Conservation (phyloP, 164 flowering plant species). For the Piper betle region DNA sequence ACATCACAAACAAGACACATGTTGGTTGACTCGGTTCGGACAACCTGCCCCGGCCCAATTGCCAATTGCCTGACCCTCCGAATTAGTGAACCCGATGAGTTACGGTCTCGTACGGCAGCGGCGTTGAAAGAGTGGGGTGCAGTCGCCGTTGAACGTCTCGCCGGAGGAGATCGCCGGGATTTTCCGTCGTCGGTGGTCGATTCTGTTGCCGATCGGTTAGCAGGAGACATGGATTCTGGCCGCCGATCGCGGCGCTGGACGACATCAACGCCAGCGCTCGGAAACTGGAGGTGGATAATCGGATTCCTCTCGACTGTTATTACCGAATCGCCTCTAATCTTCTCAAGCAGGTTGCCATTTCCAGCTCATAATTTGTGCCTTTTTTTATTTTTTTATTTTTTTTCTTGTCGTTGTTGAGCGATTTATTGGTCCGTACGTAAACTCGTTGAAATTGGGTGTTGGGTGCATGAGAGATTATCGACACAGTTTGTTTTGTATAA, state of each 20-base stretch:
- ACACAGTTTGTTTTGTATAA: too few species aligned
- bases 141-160: too few species aligned
- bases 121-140: too few species aligned
- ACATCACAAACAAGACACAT: too few species aligned
- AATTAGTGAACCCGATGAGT: too few species aligned
- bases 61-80: too few species aligned
- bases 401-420: not conserved
- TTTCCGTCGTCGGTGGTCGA: not conserved
- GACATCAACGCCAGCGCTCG: slow-evolving; percentile 40
- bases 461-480: too few species aligned
- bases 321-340: slow-evolving; percentile 85
- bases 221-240: slow-evolving; percentile 18
- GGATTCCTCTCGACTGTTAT: slow-evolving; percentile 64
- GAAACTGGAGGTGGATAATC: slow-evolving; percentile 67
- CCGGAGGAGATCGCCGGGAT: too few species aligned
- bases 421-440: not conserved
- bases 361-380: not conserved
- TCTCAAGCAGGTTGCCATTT: slow-evolving; percentile 58
- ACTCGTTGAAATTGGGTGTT: not conserved
- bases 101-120: too few species aligned
- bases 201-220: not conserved
- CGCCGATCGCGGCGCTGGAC: slow-evolving; percentile 17
- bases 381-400: not conserved
- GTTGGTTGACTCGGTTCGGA: too few species aligned
- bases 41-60: too few species aligned